phyloP scores from a whole-genome alignment of 768 basidiomycete genomes.

The Xerocomus spinulosus region DNA sequence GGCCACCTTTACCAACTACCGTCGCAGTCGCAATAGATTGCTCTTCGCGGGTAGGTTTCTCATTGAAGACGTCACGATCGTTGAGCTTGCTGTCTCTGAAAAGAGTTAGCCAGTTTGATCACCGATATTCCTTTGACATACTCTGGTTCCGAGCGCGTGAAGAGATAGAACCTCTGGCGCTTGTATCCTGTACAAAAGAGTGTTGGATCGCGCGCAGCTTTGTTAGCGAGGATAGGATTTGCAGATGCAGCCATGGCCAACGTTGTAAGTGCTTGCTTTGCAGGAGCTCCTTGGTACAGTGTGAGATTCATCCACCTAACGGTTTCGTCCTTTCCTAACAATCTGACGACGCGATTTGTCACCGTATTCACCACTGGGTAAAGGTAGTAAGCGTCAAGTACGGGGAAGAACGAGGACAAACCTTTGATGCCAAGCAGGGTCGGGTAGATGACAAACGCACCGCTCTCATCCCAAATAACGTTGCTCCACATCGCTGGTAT shows the following conservation, averaged over 20 bases:
- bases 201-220: constrained; percentile 81
- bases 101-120: background rate
- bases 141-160: constrained; percentile 89
- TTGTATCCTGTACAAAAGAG: constrained; percentile 93
- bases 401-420: constrained; percentile 30
- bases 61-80: constrained; percentile 97
- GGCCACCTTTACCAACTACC: constrained; percentile 44
- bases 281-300: constrained; percentile 91
- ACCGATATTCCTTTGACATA: constrained; percentile 37
- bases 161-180: constrained; percentile 89
- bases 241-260: constrained; percentile 93
- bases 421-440: constrained; percentile 95
- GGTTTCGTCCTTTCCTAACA: constrained; percentile 92
- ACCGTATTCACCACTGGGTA: constrained; percentile 83
- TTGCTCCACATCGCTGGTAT: constrained; percentile 79
- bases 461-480: constrained; percentile 97
- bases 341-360: constrained; percentile 84
- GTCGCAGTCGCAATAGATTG: constrained; percentile 76
- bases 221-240: constrained; percentile 90
- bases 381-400: background rate
- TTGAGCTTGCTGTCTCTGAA: constrained; percentile 76
- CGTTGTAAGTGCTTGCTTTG: constrained; percentile 81
- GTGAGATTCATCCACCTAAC: constrained; percentile 85
- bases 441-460: constrained; percentile 90
- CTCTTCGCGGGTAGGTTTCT: constrained; percentile 94